phyloP scores from a whole-genome alignment of 2,329 filamentous ascomycete species.

The Monosporascus cannonballus region DNA sequence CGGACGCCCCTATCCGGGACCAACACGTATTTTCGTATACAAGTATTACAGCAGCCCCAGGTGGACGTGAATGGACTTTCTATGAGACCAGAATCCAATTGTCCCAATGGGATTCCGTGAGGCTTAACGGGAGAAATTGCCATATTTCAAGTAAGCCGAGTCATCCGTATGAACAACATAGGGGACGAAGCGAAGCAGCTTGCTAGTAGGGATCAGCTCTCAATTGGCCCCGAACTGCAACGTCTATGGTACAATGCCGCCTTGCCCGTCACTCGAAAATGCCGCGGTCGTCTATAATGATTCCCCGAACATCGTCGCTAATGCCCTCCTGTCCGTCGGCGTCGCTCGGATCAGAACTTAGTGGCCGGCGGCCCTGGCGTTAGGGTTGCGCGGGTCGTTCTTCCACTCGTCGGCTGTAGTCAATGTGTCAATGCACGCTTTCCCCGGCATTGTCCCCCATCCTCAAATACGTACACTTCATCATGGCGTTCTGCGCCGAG shows the following conservation, averaged over 20 bases:
- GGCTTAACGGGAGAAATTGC: too few relatives aligned
- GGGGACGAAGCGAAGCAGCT: background rate
- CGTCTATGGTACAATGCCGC: slow-evolving; percentile 27
- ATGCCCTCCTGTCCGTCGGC: slow-evolving; percentile 9
- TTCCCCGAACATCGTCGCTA: slow-evolving; percentile 7
- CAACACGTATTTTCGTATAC: too few relatives aligned
- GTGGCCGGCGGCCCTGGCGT: slow-evolving; percentile 42
- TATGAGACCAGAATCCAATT: too few relatives aligned
- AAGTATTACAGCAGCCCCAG: too few relatives aligned
- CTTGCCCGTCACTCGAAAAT: slow-evolving; percentile 14
- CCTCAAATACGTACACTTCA: slow-evolving; percentile 55
- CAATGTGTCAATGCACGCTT: slow-evolving; percentile 19
- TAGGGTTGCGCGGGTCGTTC: slow-evolving; percentile 91
- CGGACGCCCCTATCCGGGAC: too few relatives aligned
- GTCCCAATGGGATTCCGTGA: too few relatives aligned
- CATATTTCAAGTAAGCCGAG: too few relatives aligned
- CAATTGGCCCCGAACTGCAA: slow-evolving; percentile 15
- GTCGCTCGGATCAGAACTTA: slow-evolving; percentile 24
- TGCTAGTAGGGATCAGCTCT: slow-evolving; percentile 13
- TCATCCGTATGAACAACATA: background rate
- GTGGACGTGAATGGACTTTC: too few relatives aligned
- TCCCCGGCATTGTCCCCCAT: slow-evolving; percentile 2
- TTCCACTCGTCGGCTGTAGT: slow-evolving; percentile 81
- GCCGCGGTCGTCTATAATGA: slow-evolving; percentile 21
- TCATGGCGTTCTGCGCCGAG: slow-evolving; percentile 70